Conservation (phyloP, 352 stramenopile genomes). For the Poterioochromonas sp. region DNA sequence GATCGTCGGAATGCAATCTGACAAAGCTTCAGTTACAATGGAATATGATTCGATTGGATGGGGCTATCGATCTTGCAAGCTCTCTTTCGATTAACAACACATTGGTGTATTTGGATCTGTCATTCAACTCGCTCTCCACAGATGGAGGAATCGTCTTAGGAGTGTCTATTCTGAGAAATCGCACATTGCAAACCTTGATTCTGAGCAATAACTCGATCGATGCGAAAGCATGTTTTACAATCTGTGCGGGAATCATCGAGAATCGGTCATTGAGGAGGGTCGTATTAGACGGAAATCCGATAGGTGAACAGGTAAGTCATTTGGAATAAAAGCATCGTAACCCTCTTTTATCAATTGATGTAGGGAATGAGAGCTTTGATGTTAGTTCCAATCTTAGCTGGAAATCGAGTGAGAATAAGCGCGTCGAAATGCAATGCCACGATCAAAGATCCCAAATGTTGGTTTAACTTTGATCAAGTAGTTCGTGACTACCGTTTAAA, state of each 20-base stretch:
- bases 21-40: background rate
- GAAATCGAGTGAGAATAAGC: background rate
- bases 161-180: conserved; percentile 34
- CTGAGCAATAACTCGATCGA: conserved; percentile 7
- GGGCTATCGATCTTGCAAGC: background rate
- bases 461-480: background rate
- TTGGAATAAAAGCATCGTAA: too few species aligned
- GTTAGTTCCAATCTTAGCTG: background rate
- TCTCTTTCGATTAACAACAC: conserved; percentile 15
- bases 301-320: conserved; percentile 38
- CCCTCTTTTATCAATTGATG: too few species aligned
- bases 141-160: conserved; percentile 36
- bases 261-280: conserved; percentile 18
- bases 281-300: conserved; percentile 37
- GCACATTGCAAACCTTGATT: background rate
- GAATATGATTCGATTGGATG: conserved; percentile 31
- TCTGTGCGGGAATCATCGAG: background rate
- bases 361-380: background rate
- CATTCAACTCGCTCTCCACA: conserved; percentile 36
- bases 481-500: background rate
- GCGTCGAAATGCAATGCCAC: background rate
- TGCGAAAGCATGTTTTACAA: background rate
- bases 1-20: background rate
- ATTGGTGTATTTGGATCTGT: conserved; percentile 37
- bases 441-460: background rate